A percentile compares a stretch with the other conserved stretches of the same genome.
Evolutionary conservation across 2,329 filamentous ascomycete species (phyloP).

Genomic region (Ophiostoma populinum): DNA sequence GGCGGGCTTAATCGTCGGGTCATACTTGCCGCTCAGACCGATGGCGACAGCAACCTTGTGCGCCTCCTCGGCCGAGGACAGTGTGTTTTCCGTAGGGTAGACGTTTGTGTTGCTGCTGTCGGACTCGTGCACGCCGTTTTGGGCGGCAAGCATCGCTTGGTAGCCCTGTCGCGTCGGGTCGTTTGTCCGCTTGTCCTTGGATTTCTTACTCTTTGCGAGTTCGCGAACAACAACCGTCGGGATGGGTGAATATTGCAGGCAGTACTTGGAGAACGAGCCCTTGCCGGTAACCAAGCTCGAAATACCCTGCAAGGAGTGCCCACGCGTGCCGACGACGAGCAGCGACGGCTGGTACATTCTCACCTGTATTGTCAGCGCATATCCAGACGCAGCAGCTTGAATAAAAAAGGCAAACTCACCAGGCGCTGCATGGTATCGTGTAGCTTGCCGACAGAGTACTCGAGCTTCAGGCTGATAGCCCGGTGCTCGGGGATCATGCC

Average conservation of each 20-base stretch:
- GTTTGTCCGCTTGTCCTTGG: conserved; percentile 68
- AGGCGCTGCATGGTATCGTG: conserved; percentile 82
- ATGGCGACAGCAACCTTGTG: conserved; percentile 46
- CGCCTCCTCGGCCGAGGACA: conserved; percentile 44
- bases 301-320: conserved; percentile 67
- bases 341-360: conserved; percentile 83
- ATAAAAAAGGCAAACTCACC: conserved; percentile 32
- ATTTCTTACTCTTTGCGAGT: conserved; percentile 72
- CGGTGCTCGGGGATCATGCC: conserved; percentile 63
- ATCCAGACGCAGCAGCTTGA: no score
- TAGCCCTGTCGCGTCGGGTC: conserved; percentile 65
- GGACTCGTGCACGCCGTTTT: conserved; percentile 37
- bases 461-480: conserved; percentile 69
- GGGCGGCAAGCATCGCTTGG: conserved; percentile 55
- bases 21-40: conserved; percentile 43
- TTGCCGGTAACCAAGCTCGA: conserved; percentile 60
- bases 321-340: conserved; percentile 76
- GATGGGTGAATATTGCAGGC: conserved; percentile 80
- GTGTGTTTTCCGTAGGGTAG: conserved; percentile 36
- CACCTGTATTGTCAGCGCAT: conserved; percentile 42
- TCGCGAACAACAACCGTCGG: conserved; percentile 86
- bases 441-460: conserved; percentile 78
- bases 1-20: conserved; percentile 44
- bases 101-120: conserved; percentile 34
- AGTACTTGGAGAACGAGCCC: conserved; percentile 87